phyloP scores from a whole-genome alignment of 2,329 filamentous ascomycete species.

The Torrubiellomyces zombiae region DNA sequence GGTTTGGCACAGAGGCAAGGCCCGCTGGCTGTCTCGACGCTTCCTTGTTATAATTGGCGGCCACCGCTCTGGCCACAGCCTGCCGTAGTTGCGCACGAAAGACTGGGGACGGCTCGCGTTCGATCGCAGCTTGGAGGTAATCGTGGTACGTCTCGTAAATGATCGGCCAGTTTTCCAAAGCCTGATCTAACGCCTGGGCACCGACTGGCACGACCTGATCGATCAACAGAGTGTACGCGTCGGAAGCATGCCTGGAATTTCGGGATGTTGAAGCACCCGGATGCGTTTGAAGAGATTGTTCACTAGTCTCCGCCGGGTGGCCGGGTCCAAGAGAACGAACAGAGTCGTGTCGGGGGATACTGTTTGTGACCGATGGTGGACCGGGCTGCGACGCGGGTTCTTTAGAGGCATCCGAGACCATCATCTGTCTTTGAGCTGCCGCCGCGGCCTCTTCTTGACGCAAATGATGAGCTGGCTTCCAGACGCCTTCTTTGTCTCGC shows the following conservation, averaged over 20 bases:
- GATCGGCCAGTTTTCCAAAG: constrained; percentile 28
- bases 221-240: constrained; percentile 33
- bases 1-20: too few relatives aligned
- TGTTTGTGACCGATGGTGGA: background rate
- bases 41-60: constrained; percentile 29
- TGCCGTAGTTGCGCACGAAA: constrained; percentile 31
- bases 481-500: constrained; percentile 67
- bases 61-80: constrained; percentile 28
- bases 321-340: too few relatives aligned
- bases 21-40: constrained; percentile 11
- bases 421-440: constrained; percentile 23
- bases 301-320: too few relatives aligned
- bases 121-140: constrained; percentile 33
- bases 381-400: constrained; percentile 1
- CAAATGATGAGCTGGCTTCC: constrained; percentile 62
- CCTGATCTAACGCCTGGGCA: constrained; percentile 25
- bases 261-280: constrained; percentile 6
- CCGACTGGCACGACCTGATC: constrained; percentile 36
- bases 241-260: constrained; percentile 16
- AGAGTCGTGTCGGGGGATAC: background rate
- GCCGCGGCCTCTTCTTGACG: constrained; percentile 55
- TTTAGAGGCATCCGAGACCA: too few relatives aligned
- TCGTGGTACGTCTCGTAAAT: constrained; percentile 30
- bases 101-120: constrained; percentile 30
- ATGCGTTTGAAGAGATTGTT: too few relatives aligned